Conservation (phyloP, 129 eudicot genomes). For the Cynara cardunculus region DNA sequence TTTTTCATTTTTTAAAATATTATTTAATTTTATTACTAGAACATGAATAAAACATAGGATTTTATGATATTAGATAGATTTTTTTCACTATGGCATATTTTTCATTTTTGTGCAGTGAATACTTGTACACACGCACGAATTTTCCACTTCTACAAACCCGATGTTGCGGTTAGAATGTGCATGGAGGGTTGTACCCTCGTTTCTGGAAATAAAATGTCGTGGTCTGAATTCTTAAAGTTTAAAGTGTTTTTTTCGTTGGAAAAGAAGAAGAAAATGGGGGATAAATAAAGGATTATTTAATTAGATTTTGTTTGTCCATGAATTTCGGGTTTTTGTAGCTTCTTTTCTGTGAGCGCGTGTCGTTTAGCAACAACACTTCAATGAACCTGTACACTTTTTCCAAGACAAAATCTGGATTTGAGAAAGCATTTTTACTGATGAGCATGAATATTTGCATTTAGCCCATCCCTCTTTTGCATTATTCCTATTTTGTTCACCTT, state of each 20-base stretch:
- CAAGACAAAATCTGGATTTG: background rate
- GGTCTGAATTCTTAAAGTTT: background rate
- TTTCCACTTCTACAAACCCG: background rate
- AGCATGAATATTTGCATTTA: background rate
- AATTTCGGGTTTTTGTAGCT: constrained; percentile 11
- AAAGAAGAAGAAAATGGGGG: constrained; percentile 4
- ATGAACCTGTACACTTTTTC: background rate
- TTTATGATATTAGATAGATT: too few species aligned
- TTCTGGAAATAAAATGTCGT: background rate
- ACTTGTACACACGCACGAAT: background rate
- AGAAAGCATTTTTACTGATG: background rate
- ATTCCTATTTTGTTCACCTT: background rate
- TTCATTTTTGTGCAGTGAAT: background rate
- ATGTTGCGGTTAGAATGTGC: constrained; percentile 3
- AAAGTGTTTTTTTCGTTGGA: background rate
- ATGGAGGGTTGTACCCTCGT: constrained; percentile 13
- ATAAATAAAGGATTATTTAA: background rate
- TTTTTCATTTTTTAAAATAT: background rate
- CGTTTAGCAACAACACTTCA: constrained; percentile 11
- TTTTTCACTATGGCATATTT: too few species aligned
- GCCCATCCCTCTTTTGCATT: too few species aligned
- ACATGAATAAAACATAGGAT: too few species aligned
- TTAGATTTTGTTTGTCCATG: constrained; percentile 13
- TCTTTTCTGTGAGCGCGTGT: constrained; percentile 21
- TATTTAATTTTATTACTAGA: too few species aligned